A percentile compares a stretch with the other conserved stretches of the same genome.
Evolutionary conservation across 192 early-diverging fungal species (phyloP).

Genomic region (Entomortierella lignicola): DNA sequence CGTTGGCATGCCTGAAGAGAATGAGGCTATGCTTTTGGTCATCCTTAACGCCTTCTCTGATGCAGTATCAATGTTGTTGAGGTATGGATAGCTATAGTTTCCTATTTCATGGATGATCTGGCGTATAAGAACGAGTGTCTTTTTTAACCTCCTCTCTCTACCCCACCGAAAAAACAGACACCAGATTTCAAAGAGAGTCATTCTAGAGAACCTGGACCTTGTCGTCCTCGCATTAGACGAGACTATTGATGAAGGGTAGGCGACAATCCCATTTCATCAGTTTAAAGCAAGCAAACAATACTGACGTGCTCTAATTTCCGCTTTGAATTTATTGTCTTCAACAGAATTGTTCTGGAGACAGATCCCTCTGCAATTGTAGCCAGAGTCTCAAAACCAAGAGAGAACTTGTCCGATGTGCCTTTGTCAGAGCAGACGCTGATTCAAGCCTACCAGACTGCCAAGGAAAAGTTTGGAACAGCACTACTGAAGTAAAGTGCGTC

Average conservation of each 20-base stretch:
- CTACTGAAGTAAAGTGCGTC: slow-evolving; percentile 57
- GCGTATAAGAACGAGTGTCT: neutral
- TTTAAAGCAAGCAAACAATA: neutral
- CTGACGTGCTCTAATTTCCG: neutral
- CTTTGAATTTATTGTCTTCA: neutral
- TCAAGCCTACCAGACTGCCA: slow-evolving; percentile 82
- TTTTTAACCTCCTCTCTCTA: neutral
- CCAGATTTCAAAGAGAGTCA: slow-evolving; percentile 89
- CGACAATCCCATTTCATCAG: neutral
- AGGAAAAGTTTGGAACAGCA: slow-evolving; percentile 75
- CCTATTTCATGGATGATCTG: neutral
- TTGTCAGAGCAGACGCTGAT: slow-evolving; percentile 81
- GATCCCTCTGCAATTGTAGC: slow-evolving; percentile 80
- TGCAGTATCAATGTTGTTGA: slow-evolving; percentile 84
- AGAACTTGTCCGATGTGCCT: slow-evolving; percentile 77
- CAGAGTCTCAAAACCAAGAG: slow-evolving; percentile 81
- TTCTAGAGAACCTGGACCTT: slow-evolving; percentile 93
- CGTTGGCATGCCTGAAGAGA: slow-evolving; percentile 91
- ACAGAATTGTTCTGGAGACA: slow-evolving; percentile 79
- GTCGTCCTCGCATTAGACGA: slow-evolving; percentile 94
- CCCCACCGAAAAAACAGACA: slow-evolving; percentile 59
- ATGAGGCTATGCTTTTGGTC: slow-evolving; percentile 88
- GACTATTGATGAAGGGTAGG: slow-evolving; percentile 93
- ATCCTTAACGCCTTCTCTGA: slow-evolving; percentile 88
- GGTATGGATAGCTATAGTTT: slow-evolving; percentile 54